Base-by-base conservation (phyloP, 2,329 filamentous ascomycete genomes). In the Thielaviopsis euricoi region DNA sequence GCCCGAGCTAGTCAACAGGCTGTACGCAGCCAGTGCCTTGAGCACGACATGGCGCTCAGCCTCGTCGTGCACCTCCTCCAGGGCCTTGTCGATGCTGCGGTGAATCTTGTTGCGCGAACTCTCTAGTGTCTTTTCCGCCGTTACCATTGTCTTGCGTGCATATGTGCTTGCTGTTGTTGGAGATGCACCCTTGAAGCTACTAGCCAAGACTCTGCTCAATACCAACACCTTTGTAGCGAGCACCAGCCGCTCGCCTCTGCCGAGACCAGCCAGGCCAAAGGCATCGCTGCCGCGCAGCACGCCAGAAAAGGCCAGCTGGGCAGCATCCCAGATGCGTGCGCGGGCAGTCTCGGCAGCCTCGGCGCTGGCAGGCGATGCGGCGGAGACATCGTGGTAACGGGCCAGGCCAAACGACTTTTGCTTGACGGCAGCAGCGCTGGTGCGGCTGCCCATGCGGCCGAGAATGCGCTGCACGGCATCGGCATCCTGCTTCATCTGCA, bases 401-500 rank as follows among this genome's bases (percentile, higher is more conserved):
- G 70, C 71, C 62, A 87, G 67, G 61, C 86, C 76, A 37, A 71
- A 66, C 51, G 77, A 77, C 67, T 89, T 89, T 62, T 74, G 78
- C 23, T 82, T 82, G 23, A 95, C 75, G 25, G 83, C 76, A 56
- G 77, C 73, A 43, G 87, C 79, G 55, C 90, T 89, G 70, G 91
- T 96, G 58, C 81, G 80, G 49, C 80, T 79, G 52, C 88, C 87
- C 72, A 95, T 85, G 60, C 76, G 76, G 17, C 79, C 79, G 55
- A 97, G 76, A 43, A 83, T 79, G 5, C 76, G 73, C 69, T 95
- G 89, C 17, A 89, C 85, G 13, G 75, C 73, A 61, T 84, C 79
- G 72, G 93, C 91, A 67, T 91, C 83, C 46, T 71, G 71, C 63
- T 88, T 86, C 88, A 97, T 95, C 61, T 83, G 79, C 57, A 96